Evolutionary conservation across 2,329 filamentous ascomycete species (phyloP), one percentile per base, ranked within the genome.

Genomic region (Pseudogymnoascus sp.): DNA sequence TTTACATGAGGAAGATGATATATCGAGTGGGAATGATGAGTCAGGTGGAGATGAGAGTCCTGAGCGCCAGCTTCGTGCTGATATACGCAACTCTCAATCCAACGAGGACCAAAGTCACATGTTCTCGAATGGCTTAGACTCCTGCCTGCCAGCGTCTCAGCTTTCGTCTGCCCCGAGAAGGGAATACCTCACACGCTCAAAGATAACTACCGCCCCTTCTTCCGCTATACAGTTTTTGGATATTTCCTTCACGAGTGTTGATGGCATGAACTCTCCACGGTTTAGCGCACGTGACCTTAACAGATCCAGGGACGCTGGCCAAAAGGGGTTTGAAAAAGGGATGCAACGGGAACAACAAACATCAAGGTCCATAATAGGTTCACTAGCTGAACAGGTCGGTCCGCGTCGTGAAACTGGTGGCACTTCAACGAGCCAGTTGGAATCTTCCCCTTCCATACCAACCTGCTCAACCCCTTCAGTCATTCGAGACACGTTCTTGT

Each of bases 31-130:
- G 18, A 56, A 78, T 76, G 67, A 77, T 77, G 3, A 78, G 75
- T 3, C 76, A 73, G 62, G 78, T 77, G 37, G 70, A 72, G 68
- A 79, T 78, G 59, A 76, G 74, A 60, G 79, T 76, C 14, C 75
- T 71, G 65, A 79, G 76, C 34, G 76, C 76, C 67, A 69, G 46
- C 36, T 66, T 31, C 65, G 65, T n/a, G 65, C 65, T 12, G 66
- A 68, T 38, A 28, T 66, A 12, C 40, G 38, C 21, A 28, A 3
- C 43, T 66, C 34, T 67, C 61, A 14, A 67, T 64, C 12, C 67
- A 65, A 60, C 62, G 62, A n/a, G 67, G 68, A 60, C 69, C 68
- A 12, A 62, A 66, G 43, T 37, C 37, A 46, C 46, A 49, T 63
- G 60, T 49, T 56, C 59, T 53, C 42, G 43, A 36, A 53, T 16